phyloP scores from a whole-genome alignment of 768 basidiomycete genomes.

The Boletus patriciae region DNA sequence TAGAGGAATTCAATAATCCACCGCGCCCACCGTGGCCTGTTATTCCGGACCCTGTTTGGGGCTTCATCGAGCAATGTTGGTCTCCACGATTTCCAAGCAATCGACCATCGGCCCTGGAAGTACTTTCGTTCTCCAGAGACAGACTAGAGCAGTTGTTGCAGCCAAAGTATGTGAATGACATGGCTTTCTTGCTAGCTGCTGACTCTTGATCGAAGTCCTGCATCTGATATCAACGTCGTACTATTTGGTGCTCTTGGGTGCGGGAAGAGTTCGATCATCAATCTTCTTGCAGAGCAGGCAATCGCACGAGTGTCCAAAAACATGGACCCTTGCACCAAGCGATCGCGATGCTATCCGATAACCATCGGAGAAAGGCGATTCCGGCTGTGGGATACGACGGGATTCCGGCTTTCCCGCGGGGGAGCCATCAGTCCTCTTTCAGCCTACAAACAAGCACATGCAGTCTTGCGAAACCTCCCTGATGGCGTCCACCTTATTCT shows the following conservation, averaged over 20 bases:
- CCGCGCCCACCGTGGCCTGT: constrained; percentile 1
- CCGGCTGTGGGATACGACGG: constrained; percentile 27
- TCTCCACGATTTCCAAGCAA: background rate
- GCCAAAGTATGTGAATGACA: background rate
- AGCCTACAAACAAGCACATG: constrained; percentile 20
- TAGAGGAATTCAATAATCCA: background rate
- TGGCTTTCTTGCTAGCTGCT: background rate
- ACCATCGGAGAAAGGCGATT: constrained; percentile 2
- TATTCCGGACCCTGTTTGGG: background rate
- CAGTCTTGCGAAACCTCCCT: constrained; percentile 28
- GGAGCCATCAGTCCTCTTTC: background rate
- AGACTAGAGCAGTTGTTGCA: background rate
- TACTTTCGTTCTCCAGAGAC: background rate
- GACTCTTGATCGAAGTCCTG: background rate
- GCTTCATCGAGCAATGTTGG: constrained; percentile 7
- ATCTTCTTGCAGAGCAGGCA: constrained; percentile 15
- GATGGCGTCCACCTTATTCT: constrained; percentile 38
- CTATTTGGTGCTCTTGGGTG: constrained; percentile 17
- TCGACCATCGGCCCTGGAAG: background rate
- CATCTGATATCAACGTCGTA: constrained; percentile 8
- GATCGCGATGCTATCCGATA: constrained; percentile 1
- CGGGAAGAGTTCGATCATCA: constrained; percentile 23
- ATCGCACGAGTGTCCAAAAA: constrained; percentile 27
- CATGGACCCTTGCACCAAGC: constrained; percentile 33
- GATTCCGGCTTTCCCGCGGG: constrained; percentile 13